Percentiles rank a stretch among this genome's conserved stretches.
Conservation (phyloP, 1,284 basidiomycete genomes). For the Bjerkandera adusta region DNA sequence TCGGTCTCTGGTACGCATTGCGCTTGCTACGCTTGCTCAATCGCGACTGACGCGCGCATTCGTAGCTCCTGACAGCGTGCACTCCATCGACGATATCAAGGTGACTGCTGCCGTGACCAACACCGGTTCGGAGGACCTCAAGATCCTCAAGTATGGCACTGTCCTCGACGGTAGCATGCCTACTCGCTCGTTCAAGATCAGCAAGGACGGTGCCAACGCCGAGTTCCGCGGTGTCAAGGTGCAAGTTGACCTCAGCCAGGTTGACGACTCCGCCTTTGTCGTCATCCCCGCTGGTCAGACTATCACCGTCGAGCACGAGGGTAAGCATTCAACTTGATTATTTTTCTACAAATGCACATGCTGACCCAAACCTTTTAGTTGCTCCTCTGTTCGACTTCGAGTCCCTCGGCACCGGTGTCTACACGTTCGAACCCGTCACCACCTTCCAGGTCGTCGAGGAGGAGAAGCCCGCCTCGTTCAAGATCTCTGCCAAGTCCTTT, state of each 20-base stretch:
- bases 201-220: slow-evolving; percentile 37
- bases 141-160: slow-evolving; percentile 41
- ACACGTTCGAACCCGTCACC: slow-evolving; percentile 9
- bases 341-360: neutral
- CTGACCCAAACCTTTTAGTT: slow-evolving; percentile 6
- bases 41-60: neutral
- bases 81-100: slow-evolving; percentile 37
- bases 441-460: slow-evolving; percentile 21
- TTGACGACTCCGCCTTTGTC: slow-evolving; percentile 38
- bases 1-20: slow-evolving; percentile 23
- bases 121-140: slow-evolving; percentile 35
- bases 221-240: slow-evolving; percentile 44
- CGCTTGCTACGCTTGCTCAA: neutral
- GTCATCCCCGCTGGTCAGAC: slow-evolving; percentile 39
- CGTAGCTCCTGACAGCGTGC: slow-evolving; percentile 26
- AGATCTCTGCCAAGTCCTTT: slow-evolving; percentile 14
- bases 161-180: slow-evolving; percentile 42
- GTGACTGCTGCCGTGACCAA: slow-evolving; percentile 40
- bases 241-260: slow-evolving; percentile 32
- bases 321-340: slow-evolving; percentile 20
- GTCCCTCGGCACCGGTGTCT: slow-evolving; percentile 19
- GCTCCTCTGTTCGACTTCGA: slow-evolving; percentile 25
- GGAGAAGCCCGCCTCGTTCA: slow-evolving; percentile 16
- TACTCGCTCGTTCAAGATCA: slow-evolving; percentile 43
- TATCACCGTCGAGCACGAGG: slow-evolving; percentile 37